A percentile compares a stretch with the other conserved stretches of the same genome.
phyloP scores from a whole-genome alignment of 305 asterid species.

The Solanum chacoense region DNA sequence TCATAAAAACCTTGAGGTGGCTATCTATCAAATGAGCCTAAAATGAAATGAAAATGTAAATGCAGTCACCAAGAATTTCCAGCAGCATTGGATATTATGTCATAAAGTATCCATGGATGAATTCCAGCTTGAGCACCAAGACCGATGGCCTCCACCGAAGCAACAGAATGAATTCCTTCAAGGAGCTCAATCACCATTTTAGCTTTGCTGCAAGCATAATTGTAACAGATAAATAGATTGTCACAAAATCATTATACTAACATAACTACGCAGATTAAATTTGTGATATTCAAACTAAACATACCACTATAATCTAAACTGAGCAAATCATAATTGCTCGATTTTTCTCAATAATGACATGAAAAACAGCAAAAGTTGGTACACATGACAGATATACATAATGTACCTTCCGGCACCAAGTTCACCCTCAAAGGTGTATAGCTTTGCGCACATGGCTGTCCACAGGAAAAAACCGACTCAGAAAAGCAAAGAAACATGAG shows the following conservation, averaged over 20 bases:
- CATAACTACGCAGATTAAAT: background rate
- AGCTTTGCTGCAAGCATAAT: constrained; percentile 51
- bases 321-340: background rate
- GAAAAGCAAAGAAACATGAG: background rate
- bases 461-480: constrained; percentile 20
- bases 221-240: background rate
- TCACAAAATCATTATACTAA: background rate
- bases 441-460: constrained; percentile 72
- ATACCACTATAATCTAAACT: background rate
- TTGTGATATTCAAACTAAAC: background rate
- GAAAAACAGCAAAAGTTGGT: background rate
- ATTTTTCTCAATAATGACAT: background rate
- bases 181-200: constrained; percentile 90
- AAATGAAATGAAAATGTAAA: background rate
- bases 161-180: constrained; percentile 88
- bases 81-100: constrained; percentile 92
- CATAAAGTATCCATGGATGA: constrained; percentile 85
- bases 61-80: constrained; percentile 80
- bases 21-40: background rate
- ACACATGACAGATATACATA: background rate
- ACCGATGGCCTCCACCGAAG: constrained; percentile 87
- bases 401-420: constrained; percentile 84
- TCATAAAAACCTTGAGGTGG: background rate
- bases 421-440: constrained; percentile 57
- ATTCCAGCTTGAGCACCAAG: constrained; percentile 84